phyloP scores from a whole-genome alignment of 1,284 basidiomycete genomes.

The Rhodotorula sp. region DNA sequence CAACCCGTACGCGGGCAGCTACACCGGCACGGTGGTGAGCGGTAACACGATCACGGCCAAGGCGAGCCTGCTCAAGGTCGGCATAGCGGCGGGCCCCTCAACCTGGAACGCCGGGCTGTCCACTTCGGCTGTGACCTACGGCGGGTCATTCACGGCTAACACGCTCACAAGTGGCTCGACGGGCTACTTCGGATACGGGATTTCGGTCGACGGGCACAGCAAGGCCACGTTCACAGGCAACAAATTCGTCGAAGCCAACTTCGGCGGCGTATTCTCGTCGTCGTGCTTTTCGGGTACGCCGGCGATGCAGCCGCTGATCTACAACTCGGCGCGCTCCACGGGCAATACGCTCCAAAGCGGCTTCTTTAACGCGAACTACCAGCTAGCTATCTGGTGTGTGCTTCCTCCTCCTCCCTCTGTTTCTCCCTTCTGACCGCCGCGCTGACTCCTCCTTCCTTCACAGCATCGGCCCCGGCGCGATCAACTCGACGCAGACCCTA shows the following conservation, averaged over 20 bases:
- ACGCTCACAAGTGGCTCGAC: conserved; percentile 51
- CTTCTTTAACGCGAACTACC: background rate
- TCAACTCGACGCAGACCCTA: background rate
- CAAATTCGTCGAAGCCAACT: conserved; percentile 33
- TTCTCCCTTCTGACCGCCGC: background rate
- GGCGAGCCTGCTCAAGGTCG: conserved; percentile 52
- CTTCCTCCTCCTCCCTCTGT: background rate
- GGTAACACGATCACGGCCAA: conserved; percentile 16
- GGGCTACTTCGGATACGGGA: conserved; percentile 42
- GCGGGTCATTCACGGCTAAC: conserved; percentile 67
- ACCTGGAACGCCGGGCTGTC: conserved; percentile 52
- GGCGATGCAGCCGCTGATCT: background rate
- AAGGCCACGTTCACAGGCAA: conserved; percentile 21
- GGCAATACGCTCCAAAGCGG: conserved; percentile 1
- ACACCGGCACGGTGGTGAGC: background rate
- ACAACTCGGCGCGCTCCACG: background rate
- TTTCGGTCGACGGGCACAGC: conserved; percentile 23
- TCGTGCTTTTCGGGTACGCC: conserved; percentile 4
- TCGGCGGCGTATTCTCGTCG: conserved; percentile 24
- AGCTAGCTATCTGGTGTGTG: conserved; percentile 3
- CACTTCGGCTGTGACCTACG: conserved; percentile 49
- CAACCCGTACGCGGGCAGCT: conserved; percentile 1
- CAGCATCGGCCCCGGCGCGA: conserved; percentile 2
- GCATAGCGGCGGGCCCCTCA: conserved; percentile 53
- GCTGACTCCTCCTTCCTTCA: background rate